phyloP scores from a whole-genome alignment of 2,329 filamentous ascomycete species.

The Rhexocercosporidium sp. region DNA sequence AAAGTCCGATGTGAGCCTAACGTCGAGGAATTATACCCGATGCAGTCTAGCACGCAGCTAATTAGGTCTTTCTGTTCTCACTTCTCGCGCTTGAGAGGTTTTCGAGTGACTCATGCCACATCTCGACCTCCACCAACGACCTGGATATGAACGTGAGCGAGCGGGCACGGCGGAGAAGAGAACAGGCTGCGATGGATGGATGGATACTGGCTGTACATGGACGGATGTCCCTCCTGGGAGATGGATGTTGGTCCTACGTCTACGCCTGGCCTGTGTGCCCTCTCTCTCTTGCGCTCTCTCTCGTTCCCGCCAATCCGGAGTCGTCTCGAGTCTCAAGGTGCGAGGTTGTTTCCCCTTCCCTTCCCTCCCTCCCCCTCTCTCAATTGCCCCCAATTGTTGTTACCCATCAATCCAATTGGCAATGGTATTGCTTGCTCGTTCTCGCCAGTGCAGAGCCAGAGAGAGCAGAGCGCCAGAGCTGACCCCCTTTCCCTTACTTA shows the following conservation, averaged over 20 bases:
- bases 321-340: constrained; percentile 5
- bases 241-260: background rate
- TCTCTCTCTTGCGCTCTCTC: background rate
- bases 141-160: background rate
- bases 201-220: background rate
- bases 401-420: background rate
- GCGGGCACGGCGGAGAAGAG: too few relatives aligned
- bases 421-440: background rate
- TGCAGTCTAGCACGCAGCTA: background rate
- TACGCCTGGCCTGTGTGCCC: background rate
- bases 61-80: background rate
- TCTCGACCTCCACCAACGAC: constrained; percentile 4
- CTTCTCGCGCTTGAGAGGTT: background rate
- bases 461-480: background rate
- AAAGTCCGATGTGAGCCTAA: constrained; percentile 1
- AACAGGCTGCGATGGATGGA: constrained; percentile 1
- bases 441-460: background rate
- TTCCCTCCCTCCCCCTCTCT: background rate
- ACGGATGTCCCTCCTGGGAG: constrained; percentile 1
- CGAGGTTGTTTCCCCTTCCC: background rate
- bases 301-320: background rate
- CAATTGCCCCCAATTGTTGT: constrained; percentile 9
- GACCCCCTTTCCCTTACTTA: background rate
- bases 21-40: background rate
- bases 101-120: background rate